Percentiles rank a stretch among this genome's conserved stretches.
These are phyloP conservation scores for Collybiopsis confluens DNA, from an alignment of 768 basidiomycete species.

Conservation along the genomic window DNA sequence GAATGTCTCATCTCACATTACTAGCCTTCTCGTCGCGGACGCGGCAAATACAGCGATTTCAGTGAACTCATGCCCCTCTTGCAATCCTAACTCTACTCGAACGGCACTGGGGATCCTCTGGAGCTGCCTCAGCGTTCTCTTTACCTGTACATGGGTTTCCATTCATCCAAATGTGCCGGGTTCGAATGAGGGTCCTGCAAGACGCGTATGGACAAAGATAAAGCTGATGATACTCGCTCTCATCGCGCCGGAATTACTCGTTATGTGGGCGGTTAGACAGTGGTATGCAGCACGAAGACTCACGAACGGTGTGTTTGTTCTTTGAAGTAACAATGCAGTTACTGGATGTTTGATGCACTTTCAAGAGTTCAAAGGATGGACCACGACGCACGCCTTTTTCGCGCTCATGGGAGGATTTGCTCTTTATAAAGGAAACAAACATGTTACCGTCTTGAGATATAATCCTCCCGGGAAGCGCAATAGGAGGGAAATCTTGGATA, in stretches of 20 bases:
- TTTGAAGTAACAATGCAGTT: no score
- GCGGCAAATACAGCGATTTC: no score
- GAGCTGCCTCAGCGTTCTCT: slow-evolving; percentile 1
- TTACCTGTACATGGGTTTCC: slow-evolving; percentile 6
- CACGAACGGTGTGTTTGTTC: neutral
- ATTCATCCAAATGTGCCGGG: slow-evolving; percentile 7
- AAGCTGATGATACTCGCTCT: neutral
- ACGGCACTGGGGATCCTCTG: no score
- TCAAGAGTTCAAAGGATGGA: neutral
- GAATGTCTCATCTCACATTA: no score
- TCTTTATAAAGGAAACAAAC: slow-evolving; percentile 2
- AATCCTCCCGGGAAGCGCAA: neutral
- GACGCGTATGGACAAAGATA: neutral
- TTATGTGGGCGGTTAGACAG: slow-evolving; percentile 11
- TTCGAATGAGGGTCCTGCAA: neutral
- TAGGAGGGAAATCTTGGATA: no score
- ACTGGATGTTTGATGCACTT: neutral
- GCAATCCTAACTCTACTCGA: no score
- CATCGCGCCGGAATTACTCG: slow-evolving; percentile 9
- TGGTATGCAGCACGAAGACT: slow-evolving; percentile 2
- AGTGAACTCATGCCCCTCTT: no score
- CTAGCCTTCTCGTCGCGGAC: no score
- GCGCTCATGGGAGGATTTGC: slow-evolving; percentile 16
- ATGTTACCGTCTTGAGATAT: neutral
- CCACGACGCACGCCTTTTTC: slow-evolving; percentile 6